Conservation (phyloP, 2,329 filamentous ascomycete species). For the Diaporthe caulivora region DNA sequence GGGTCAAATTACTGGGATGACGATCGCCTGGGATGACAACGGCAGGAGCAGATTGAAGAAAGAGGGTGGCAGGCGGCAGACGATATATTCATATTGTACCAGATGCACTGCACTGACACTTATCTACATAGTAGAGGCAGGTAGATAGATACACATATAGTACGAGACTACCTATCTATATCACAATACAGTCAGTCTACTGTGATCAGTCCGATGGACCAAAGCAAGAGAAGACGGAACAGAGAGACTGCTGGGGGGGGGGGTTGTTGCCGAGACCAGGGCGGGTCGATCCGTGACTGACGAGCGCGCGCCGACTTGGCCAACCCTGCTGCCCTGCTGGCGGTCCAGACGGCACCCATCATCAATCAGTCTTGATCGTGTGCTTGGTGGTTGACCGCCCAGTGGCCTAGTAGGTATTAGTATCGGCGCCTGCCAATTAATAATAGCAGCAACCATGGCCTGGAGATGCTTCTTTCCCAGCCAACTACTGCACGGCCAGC, state of each 20-base stretch:
- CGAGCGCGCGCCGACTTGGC: slow-evolving; percentile 18
- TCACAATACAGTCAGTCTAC: too few relatives aligned
- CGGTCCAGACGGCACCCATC: slow-evolving; percentile 10
- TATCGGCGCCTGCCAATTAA: slow-evolving; percentile 18
- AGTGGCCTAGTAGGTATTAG: too few relatives aligned
- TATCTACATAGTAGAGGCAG: too few relatives aligned
- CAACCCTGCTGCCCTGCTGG: slow-evolving; percentile 8
- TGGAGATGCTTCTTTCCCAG: slow-evolving; percentile 14
- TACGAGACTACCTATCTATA: too few relatives aligned
- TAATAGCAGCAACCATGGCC: neutral
- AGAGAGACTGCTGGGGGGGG: neutral
- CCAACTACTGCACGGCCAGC: slow-evolving; percentile 15
- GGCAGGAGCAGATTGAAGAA: neutral
- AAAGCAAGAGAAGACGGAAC: neutral
- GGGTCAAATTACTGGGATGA: slow-evolving; percentile 14
- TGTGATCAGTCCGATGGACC: neutral
- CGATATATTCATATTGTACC: too few relatives aligned
- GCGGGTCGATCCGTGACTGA: slow-evolving; percentile 34
- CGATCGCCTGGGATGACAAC: slow-evolving; percentile 24
- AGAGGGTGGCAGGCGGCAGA: neutral
- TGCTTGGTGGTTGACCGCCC: neutral
- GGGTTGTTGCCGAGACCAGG: slow-evolving; percentile 16
- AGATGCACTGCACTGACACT: slow-evolving; percentile 1
- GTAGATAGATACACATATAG: neutral
- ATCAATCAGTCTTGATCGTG: too few relatives aligned